These are phyloP conservation scores for Pilatotrama ljubarskyi DNA, from an alignment of 768 basidiomycete species.

Conservation along the genomic window DNA sequence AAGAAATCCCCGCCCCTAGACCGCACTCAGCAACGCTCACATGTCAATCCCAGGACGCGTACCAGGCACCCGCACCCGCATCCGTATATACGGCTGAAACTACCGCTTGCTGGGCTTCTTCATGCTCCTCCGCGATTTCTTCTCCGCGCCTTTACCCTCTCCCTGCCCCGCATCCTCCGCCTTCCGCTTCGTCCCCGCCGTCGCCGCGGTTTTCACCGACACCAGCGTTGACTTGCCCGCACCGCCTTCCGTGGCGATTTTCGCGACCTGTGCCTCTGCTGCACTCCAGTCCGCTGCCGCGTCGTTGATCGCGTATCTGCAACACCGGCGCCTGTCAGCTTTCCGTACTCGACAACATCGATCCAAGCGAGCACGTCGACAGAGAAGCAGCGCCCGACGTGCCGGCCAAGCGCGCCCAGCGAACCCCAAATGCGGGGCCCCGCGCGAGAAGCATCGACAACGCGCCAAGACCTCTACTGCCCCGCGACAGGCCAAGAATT, in stretches of 20 bases:
- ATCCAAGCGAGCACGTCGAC: background rate
- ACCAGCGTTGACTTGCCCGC: slow-evolving; percentile 66
- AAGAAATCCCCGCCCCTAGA: no score
- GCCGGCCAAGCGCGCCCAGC: slow-evolving; percentile 1
- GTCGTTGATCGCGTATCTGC: slow-evolving; percentile 76
- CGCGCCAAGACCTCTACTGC: background rate
- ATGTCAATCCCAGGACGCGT: background rate
- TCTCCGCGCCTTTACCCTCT: slow-evolving; percentile 38
- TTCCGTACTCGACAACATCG: background rate
- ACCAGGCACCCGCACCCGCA: background rate
- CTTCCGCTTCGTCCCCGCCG: slow-evolving; percentile 61
- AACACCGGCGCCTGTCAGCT: background rate
- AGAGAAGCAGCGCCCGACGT: background rate
- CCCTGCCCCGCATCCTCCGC: slow-evolving; percentile 40
- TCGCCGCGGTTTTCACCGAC: slow-evolving; percentile 60
- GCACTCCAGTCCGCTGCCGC: slow-evolving; percentile 67
- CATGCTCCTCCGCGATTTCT: slow-evolving; percentile 45
- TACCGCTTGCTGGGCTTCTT: slow-evolving; percentile 42
- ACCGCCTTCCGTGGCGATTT: slow-evolving; percentile 40
- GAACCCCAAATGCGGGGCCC: slow-evolving; percentile 1
- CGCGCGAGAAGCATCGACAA: background rate
- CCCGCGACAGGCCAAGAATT: no score
- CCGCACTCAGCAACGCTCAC: background rate
- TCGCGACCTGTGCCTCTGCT: slow-evolving; percentile 72
- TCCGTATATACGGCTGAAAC: background rate